Evolutionary conservation across 306 rosid genomes (phyloP).

Genomic region (Acmispon strigosus): DNA sequence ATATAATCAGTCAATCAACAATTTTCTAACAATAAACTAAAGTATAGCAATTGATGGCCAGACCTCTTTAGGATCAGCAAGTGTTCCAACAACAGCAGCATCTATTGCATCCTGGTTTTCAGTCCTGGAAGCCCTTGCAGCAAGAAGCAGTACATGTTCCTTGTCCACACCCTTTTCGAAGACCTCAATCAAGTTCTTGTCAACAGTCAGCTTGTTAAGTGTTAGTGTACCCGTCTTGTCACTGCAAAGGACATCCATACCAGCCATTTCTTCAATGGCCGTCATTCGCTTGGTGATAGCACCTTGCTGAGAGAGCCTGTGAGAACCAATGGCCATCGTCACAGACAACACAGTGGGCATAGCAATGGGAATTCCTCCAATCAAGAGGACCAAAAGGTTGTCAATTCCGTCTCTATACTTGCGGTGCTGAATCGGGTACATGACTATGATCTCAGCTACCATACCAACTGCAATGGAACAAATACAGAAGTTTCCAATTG

Average conservation of each 20-base stretch:
- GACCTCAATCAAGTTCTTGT: slow-evolving; percentile 80
- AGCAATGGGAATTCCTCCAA: slow-evolving; percentile 98
- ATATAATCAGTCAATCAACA: not conserved
- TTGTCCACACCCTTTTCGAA: slow-evolving; percentile 74
- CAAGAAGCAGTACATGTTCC: slow-evolving; percentile 75
- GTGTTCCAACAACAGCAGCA: slow-evolving; percentile 96
- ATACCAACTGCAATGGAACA: slow-evolving; percentile 93
- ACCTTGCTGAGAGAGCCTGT: slow-evolving; percentile 93
- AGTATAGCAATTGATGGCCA: not conserved
- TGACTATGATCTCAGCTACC: slow-evolving; percentile 79
- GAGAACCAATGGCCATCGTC: slow-evolving; percentile 99
- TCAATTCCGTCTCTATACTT: slow-evolving; percentile 79
- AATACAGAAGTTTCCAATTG: slow-evolving; percentile 97
- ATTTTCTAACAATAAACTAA: not conserved
- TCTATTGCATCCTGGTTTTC: slow-evolving; percentile 99
- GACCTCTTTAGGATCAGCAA: slow-evolving; percentile 98
- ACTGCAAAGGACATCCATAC: slow-evolving; percentile 99
- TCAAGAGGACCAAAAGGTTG: slow-evolving; percentile 94
- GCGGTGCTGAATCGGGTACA: slow-evolving; percentile 95
- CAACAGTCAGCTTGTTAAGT: slow-evolving; percentile 91
- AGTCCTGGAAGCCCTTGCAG: slow-evolving; percentile 89
- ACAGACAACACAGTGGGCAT: slow-evolving; percentile 99
- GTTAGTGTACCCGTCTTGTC: slow-evolving; percentile 98
- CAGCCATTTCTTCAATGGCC: slow-evolving; percentile 99
- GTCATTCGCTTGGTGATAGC: slow-evolving; percentile 99